A percentile compares a stretch with the other conserved stretches of the same genome.
Conservation (phyloP, 2,329 filamentous ascomycete genomes). For the Teratosphaeria nubilosa region DNA sequence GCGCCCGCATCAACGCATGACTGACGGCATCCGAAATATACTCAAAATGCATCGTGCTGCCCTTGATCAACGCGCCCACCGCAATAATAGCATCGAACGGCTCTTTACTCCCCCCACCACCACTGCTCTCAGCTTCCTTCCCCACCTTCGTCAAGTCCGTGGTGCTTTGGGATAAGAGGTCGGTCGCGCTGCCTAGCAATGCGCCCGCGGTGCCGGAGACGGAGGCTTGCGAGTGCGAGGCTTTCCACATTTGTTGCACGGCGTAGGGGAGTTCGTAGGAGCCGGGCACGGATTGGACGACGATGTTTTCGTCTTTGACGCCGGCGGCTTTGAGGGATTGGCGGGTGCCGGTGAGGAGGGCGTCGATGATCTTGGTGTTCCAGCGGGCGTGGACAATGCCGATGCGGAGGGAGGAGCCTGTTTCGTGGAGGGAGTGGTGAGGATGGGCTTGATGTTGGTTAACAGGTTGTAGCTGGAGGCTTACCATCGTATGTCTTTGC, state of each 20-base stretch:
- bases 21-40: constrained; percentile 90
- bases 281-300: constrained; percentile 80
- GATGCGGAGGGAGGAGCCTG: constrained; percentile 60
- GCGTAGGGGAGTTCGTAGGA: constrained; percentile 91
- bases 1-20: constrained; percentile 88
- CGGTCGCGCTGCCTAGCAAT: constrained; percentile 57
- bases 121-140: constrained; percentile 3
- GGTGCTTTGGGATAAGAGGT: constrained; percentile 59
- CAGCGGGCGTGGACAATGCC: constrained; percentile 94
- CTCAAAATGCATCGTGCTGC: constrained; percentile 98
- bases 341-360: constrained; percentile 71
- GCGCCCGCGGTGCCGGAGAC: constrained; percentile 35
- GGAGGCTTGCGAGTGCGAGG: constrained; percentile 53
- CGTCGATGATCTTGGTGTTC: constrained; percentile 81
- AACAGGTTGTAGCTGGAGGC: neutral
- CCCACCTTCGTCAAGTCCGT: constrained; percentile 51
- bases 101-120: constrained; percentile 28
- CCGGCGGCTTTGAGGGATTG: constrained; percentile 67
- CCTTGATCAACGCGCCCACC: constrained; percentile 94
- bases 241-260: constrained; percentile 60
- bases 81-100: constrained; percentile 92
- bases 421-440: constrained; percentile 42
- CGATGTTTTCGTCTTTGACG: constrained; percentile 79
- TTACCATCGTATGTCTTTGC: constrained; percentile 48
- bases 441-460: constrained; percentile 36